Base-by-base conservation (phyloP, 495 filamentous ascomycete genomes). In the Penicillium cinerascens region DNA sequence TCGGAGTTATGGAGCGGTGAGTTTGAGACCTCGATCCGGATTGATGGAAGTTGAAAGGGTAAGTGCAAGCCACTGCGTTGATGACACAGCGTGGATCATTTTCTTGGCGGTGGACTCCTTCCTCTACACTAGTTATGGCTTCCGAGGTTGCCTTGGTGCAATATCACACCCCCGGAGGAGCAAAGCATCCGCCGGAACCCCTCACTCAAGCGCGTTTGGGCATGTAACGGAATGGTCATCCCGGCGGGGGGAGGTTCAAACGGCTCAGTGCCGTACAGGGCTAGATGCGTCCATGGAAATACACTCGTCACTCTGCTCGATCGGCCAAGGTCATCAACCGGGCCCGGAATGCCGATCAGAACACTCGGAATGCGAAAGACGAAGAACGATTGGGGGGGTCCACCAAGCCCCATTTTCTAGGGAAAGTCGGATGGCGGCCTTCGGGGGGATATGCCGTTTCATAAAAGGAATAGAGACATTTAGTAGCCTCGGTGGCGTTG, bases 21-120 rank as follows among this genome's bases (percentile, higher is more conserved):
- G 48, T 55, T 20, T 2, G 35, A 29, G 38, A 51, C 52, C 2
- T 26, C 23, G 9, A 45, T 59, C 29, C 43, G 47, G 4, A 59
- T 59, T 26, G 48, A 59, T 44, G 48, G 56, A 7, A 51, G 37
- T 22, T 55, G 35, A 59, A 27, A 13, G 20, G 13, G 6, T 40
- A 20, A 16, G 6, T 23, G 22, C 2, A 23, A 23, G 22, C 22
- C 22, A 23, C 22, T n/a, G n/a, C n/a, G n/a, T n/a, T n/a, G n/a
- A n/a, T n/a, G n/a, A n/a, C n/a, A n/a, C n/a, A n/a, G n/a, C n/a
- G n/a, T n/a, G n/a, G n/a, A n/a, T n/a, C n/a, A n/a, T n/a, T n/a
- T n/a, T n/a, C n/a, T n/a, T n/a, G n/a, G n/a, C n/a, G n/a, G n/a
- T n/a, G n/a, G n/a, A n/a, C n/a, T n/a, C n/a, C n/a, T n/a, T n/a